Base-by-base conservation (phyloP, 2,329 filamentous ascomycete species). In the Mollisia scopiformis region DNA sequence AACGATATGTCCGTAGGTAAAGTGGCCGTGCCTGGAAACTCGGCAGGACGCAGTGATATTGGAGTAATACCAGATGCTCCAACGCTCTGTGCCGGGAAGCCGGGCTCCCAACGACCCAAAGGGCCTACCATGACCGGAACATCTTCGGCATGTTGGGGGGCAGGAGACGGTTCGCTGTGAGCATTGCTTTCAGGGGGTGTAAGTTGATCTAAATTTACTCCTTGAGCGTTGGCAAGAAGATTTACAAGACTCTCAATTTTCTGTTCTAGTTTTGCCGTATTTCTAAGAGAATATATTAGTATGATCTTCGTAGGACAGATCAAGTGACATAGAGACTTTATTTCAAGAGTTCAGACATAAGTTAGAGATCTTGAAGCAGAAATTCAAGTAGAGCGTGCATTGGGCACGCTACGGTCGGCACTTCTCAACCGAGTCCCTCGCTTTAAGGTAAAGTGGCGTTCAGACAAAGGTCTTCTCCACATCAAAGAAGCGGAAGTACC, bases 181-280 rank as follows among this genome's bases (percentile, higher is more conserved):
- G 30, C 31, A 46, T 59, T 51, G 16, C 58, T 62, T 23, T 59
- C 54, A 54, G 55, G 35, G 16, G 41, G 56, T 23, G 58, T 59
- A 43, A 35, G 59, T 33, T 43, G 53, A 27, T 62, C 46, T 19
- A 49, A 35, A 19, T 51, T 52, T 3, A 49, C 52, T 6, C 59
- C 61, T 33, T 65, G 62, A 13, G 61, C 59, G 10, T 43, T 59
- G 11, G 66, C 62, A n/a, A 69, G 62, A 5, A 69, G 60, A 7
- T 59, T 60, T 10, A 68, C 68, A 6, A 69, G 61, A 57, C 61
- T 67, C 27, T 69, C 63, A 8, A 69, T 69, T 25, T 65, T 64
- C 33, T 66, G 58, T n/a, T 68, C 66, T 33, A 68, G 50, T 47
- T 64, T 55, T 16, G 64, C 59, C n/a, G 60, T 64, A 41, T 55